These are phyloP conservation scores for Claviceps arundinis DNA, from an alignment of 2,329 filamentous ascomycete genomes.

Conservation along the genomic window DNA sequence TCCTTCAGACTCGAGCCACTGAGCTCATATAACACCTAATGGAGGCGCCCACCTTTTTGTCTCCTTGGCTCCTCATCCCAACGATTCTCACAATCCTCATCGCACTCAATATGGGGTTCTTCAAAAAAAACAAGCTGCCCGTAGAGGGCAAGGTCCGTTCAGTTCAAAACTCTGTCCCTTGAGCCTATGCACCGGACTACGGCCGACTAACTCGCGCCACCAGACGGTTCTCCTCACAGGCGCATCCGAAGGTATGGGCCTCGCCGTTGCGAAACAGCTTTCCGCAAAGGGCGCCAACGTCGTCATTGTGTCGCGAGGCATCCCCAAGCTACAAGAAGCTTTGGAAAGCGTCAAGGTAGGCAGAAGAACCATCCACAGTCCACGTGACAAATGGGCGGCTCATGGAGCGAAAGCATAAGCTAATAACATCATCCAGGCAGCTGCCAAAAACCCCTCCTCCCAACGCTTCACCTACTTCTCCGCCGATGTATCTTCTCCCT, in stretches of 20 bases:
- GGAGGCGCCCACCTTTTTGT: conserved; percentile 2
- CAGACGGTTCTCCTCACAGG: conserved; percentile 85
- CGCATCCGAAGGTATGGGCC: conserved; percentile 85
- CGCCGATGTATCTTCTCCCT: conserved; percentile 62
- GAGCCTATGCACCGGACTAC: conserved; percentile 1
- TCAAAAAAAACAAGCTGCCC: conserved; percentile 59
- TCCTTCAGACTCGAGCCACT: background rate
- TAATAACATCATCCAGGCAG: conserved; percentile 31
- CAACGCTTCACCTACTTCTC: conserved; percentile 78
- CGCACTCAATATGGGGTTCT: conserved; percentile 48
- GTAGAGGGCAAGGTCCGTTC: conserved; percentile 65
- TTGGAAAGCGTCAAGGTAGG: conserved; percentile 51
- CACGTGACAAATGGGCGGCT: too few relatives aligned
- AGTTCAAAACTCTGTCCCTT: background rate
- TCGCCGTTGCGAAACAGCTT: conserved; percentile 58
- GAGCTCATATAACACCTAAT: background rate
- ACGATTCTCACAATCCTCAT: conserved; percentile 22
- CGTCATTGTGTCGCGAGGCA: conserved; percentile 69
- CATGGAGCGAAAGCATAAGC: conserved; percentile 4
- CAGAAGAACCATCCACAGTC: background rate
- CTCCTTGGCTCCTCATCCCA: conserved; percentile 13
- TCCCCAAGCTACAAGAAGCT: conserved; percentile 58
- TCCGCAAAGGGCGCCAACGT: conserved; percentile 75
- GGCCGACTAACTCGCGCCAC: background rate
- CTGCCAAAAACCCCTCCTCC: conserved; percentile 46